These are phyloP conservation scores for Lojkania enalia DNA, from an alignment of 2,329 filamentous ascomycete genomes.

Conservation along the genomic window DNA sequence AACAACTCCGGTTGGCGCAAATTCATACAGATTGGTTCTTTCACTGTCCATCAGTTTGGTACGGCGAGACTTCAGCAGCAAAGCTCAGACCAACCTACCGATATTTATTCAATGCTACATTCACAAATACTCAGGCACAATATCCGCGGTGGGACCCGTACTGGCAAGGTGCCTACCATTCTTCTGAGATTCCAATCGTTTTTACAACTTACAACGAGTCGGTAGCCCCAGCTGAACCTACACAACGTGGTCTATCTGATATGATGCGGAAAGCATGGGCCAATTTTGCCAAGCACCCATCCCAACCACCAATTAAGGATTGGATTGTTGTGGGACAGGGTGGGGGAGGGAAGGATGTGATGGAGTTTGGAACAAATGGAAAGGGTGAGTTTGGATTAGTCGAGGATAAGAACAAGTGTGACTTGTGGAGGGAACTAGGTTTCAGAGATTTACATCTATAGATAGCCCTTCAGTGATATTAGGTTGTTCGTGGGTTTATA, in stretches of 20 bases:
- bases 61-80: slow-evolving; percentile 5
- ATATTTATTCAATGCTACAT: slow-evolving; percentile 33
- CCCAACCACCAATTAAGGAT: slow-evolving; percentile 1
- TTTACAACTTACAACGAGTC: slow-evolving; percentile 7
- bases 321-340: background rate
- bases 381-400: background rate
- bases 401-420: slow-evolving; percentile 4
- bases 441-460: background rate
- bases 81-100: slow-evolving; percentile 9
- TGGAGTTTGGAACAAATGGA: slow-evolving; percentile 4
- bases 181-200: slow-evolving; percentile 13
- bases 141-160: slow-evolving; percentile 1
- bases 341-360: slow-evolving; percentile 1
- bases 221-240: background rate
- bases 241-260: background rate
- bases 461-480: no score
- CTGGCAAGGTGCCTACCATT: slow-evolving; percentile 13
- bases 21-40: slow-evolving; percentile 16
- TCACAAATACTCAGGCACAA: slow-evolving; percentile 24
- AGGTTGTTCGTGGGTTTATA: no score
- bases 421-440: background rate
- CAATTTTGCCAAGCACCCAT: slow-evolving; percentile 13
- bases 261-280: slow-evolving; percentile 15
- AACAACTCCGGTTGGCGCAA: slow-evolving; percentile 1
- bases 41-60: slow-evolving; percentile 9